Evolutionary conservation across 1,284 basidiomycete genomes (phyloP).

Genomic region (Moesziomyces sp.): DNA sequence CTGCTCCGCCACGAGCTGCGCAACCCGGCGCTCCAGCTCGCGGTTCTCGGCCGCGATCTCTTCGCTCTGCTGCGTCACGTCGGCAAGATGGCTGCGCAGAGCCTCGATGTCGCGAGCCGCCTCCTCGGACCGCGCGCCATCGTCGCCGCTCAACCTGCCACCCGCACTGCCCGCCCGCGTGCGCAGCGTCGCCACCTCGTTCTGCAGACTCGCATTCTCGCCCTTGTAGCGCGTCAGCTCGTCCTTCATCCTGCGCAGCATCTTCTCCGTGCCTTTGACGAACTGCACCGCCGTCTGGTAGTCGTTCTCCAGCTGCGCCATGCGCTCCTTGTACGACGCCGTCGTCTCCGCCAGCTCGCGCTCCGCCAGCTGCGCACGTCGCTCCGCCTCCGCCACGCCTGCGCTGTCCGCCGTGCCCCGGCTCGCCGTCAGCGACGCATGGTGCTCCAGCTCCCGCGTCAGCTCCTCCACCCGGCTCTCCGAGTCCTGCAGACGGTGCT

Average conservation of each 20-base stretch:
- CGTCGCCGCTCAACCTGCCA: slow-evolving; percentile 30
- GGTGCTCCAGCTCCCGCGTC: slow-evolving; percentile 57
- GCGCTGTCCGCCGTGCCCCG: slow-evolving; percentile 77
- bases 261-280: slow-evolving; percentile 93
- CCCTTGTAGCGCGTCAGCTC: slow-evolving; percentile 66
- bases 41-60: slow-evolving; percentile 60
- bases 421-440: slow-evolving; percentile 69
- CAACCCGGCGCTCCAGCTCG: slow-evolving; percentile 55
- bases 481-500: slow-evolving; percentile 63
- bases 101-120: slow-evolving; percentile 59
- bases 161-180: slow-evolving; percentile 15
- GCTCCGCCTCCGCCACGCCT: slow-evolving; percentile 82
- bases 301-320: slow-evolving; percentile 85
- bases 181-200: slow-evolving; percentile 33
- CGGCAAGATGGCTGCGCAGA: slow-evolving; percentile 51
- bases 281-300: slow-evolving; percentile 88
- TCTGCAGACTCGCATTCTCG: slow-evolving; percentile 63
- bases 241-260: slow-evolving; percentile 93
- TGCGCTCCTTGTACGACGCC: slow-evolving; percentile 64
- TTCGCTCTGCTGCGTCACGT: slow-evolving; percentile 58
- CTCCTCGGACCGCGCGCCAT: slow-evolving; percentile 47
- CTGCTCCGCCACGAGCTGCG: slow-evolving; percentile 51
- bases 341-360: slow-evolving; percentile 62
- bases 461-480: slow-evolving; percentile 62
- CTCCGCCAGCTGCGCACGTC: slow-evolving; percentile 67